A percentile compares a stretch with the other conserved stretches of the same genome.
These are phyloP conservation scores for Pythium sp. DNA, from an alignment of 352 stramenopile species.

Conservation along the genomic window DNA sequence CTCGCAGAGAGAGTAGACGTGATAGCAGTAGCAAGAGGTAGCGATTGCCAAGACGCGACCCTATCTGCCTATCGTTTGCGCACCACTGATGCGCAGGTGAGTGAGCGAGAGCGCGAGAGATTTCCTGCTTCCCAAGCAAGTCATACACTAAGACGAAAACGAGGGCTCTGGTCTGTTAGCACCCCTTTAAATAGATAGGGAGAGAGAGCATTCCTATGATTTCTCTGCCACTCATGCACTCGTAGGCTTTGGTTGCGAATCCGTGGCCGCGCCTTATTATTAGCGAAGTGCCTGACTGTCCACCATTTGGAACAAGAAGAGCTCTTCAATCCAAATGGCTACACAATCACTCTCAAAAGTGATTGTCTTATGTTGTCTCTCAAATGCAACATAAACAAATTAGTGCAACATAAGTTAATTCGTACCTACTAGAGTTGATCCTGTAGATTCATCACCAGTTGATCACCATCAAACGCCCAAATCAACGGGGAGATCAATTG, in stretches of 20 bases:
- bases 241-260: no score
- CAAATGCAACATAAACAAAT: no score
- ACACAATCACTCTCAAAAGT: no score
- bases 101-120: neutral
- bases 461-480: conserved; percentile 6
- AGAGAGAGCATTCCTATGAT: neutral
- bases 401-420: no score
- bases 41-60: neutral
- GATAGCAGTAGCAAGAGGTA: neutral
- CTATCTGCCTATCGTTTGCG: neutral
- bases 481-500: neutral
- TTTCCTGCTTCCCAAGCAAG: neutral
- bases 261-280: no score
- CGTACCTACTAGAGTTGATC: neutral
- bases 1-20: neutral
- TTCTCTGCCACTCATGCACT: no score
- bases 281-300: no score
- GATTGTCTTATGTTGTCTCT: no score
- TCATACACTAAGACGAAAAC: neutral
- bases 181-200: neutral
- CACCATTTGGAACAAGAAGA: no score
- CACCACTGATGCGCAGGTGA: neutral
- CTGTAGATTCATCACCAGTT: neutral
- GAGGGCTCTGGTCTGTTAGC: neutral
- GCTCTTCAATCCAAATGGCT: no score